Conservation (phyloP, 2,329 filamentous ascomycete species). For the Ceratocystis huliohia region DNA sequence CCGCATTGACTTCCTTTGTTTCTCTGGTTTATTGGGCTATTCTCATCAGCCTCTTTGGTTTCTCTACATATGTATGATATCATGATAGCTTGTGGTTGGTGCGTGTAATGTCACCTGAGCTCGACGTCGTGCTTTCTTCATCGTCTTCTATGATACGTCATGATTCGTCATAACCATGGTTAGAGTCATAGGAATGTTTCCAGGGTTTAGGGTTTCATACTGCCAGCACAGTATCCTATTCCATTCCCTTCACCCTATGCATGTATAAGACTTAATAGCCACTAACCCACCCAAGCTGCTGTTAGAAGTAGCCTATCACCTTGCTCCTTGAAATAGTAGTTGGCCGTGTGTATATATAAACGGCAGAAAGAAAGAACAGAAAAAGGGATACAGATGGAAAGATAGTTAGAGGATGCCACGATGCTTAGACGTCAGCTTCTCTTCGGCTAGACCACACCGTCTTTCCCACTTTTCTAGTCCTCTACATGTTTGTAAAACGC, state of each 20-base stretch:
- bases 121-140: background rate
- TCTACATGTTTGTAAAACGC: background rate
- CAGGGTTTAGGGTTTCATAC: background rate
- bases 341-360: no score
- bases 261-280: no score
- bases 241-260: no score
- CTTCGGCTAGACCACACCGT: background rate
- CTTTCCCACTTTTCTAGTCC: background rate
- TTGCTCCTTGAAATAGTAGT: no score
- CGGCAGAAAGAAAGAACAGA: no score
- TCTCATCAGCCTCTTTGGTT: background rate
- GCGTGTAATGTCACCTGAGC: background rate
- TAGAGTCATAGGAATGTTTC: background rate
- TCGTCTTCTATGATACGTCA: background rate
- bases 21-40: no score
- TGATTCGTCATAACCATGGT: background rate
- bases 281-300: no score
- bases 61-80: background rate
- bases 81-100: background rate
- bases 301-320: no score
- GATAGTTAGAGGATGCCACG: background rate
- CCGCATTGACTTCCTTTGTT: background rate
- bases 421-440: background rate
- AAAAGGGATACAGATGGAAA: no score
- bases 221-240: background rate